phyloP scores from a whole-genome alignment of 257 asterid species.

The Scutellaria baicalensis region DNA sequence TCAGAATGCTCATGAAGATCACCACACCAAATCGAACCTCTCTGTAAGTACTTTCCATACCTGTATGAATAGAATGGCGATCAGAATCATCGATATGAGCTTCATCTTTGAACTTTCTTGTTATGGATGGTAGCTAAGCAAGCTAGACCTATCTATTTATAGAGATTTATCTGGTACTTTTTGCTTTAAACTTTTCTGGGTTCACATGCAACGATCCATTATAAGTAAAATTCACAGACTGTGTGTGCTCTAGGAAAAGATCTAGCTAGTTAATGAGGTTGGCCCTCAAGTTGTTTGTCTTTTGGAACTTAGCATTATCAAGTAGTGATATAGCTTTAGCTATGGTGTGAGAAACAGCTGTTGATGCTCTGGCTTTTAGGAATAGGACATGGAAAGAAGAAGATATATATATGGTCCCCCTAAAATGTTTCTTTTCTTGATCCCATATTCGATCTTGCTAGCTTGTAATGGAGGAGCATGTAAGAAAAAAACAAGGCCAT shows the following conservation, averaged over 20 bases:
- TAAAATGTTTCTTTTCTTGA: background rate
- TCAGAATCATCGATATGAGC: slow-evolving; percentile 27
- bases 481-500: background rate
- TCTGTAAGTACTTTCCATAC: slow-evolving; percentile 9
- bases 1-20: background rate
- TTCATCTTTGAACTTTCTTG: slow-evolving; percentile 35
- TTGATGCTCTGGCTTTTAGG: slow-evolving; percentile 29
- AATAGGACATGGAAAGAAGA: slow-evolving; percentile 3
- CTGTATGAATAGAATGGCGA: slow-evolving; percentile 39
- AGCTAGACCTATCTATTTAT: slow-evolving; percentile 15
- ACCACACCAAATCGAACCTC: background rate
- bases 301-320: slow-evolving; percentile 12
- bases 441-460: background rate
- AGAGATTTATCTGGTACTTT: slow-evolving; percentile 7
- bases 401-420: slow-evolving; percentile 16
- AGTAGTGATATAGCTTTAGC: slow-evolving; percentile 3
- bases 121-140: background rate
- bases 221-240: slow-evolving; percentile 17
- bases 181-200: background rate
- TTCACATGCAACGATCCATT: slow-evolving; percentile 19
- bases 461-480: background rate
- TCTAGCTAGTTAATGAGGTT: slow-evolving; percentile 8
- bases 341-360: slow-evolving; percentile 31
- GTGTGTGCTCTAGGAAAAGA: slow-evolving; percentile 21
- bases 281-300: background rate